Conservation (phyloP, 805 yeast species). For the Suhomyces xylopsoci region DNA sequence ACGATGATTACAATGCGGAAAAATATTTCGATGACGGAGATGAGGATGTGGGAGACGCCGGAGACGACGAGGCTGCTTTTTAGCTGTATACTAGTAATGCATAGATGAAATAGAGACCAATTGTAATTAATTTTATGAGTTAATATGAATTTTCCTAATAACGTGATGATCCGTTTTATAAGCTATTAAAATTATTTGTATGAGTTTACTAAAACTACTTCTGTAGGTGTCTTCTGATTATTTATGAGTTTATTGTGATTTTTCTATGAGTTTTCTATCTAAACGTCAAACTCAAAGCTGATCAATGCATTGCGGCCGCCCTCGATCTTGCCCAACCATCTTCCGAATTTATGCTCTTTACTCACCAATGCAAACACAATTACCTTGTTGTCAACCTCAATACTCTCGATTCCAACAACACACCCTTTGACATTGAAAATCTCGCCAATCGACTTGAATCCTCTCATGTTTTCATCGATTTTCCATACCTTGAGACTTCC, state of each 20-base stretch:
- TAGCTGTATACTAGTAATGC: constrained; percentile 16
- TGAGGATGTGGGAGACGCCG: constrained; percentile 58
- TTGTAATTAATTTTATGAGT: too few relatives aligned
- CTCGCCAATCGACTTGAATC: constrained; percentile 55
- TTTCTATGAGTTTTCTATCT: neutral
- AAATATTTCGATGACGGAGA: constrained; percentile 74
- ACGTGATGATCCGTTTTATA: too few relatives aligned
- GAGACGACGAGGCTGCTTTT: constrained; percentile 71
- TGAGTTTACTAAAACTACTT: too few relatives aligned
- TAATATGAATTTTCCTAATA: too few relatives aligned
- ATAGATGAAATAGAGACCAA: neutral
- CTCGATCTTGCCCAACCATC: constrained; percentile 67
- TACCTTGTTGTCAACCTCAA: constrained; percentile 52
- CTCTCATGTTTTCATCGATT: constrained; percentile 55
- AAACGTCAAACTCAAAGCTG: constrained; percentile 6
- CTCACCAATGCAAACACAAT: constrained; percentile 59
- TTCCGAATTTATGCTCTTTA: constrained; percentile 85
- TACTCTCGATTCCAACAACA: constrained; percentile 60
- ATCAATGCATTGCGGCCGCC: constrained; percentile 73
- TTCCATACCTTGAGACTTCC: constrained; percentile 81
- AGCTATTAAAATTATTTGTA: too few relatives aligned
- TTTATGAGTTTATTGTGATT: too few relatives aligned
- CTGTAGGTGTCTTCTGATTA: too few relatives aligned
- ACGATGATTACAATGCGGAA: constrained; percentile 78
- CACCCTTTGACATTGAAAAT: constrained; percentile 64